These are phyloP conservation scores for Talaromyces sp. DNA, from an alignment of 2,329 filamentous ascomycete species.

Conservation along the genomic window DNA sequence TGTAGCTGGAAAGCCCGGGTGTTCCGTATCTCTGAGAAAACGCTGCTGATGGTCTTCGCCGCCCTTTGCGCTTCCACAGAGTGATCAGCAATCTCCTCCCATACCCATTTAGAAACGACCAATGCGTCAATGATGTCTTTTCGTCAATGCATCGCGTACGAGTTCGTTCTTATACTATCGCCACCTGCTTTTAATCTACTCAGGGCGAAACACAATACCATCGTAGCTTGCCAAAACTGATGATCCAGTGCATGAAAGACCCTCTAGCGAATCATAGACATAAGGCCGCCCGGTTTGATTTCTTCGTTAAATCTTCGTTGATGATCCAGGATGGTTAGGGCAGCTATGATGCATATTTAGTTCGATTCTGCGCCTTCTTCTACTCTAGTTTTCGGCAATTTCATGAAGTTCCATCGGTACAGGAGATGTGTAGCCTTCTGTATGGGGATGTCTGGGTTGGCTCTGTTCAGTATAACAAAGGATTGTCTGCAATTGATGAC, in stretches of 20 bases:
- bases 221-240: constrained; percentile 17
- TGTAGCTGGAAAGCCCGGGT: neutral
- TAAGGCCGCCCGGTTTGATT: constrained; percentile 13
- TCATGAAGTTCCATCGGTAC: constrained; percentile 17
- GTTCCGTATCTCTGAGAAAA: neutral
- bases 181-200: constrained; percentile 1
- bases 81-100: constrained; percentile 4
- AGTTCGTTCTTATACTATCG: neutral
- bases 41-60: constrained; percentile 7
- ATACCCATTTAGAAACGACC: constrained; percentile 6
- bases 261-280: constrained; percentile 16
- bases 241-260: constrained; percentile 13
- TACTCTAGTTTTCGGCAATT: neutral
- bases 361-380: constrained; percentile 1
- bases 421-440: constrained; percentile 18
- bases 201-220: constrained; percentile 17
- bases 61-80: constrained; percentile 14
- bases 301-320: constrained; percentile 37
- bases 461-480: constrained; percentile 14
- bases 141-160: neutral
- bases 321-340: constrained; percentile 61
- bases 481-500: constrained; percentile 15
- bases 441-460: constrained; percentile 17
- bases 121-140: constrained; percentile 13
- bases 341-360: constrained; percentile 27